Evolutionary conservation across 148 eudicot species (phyloP), one percentile per base, ranked within the genome.

Genomic region (Heliamphora exappendiculata): DNA sequence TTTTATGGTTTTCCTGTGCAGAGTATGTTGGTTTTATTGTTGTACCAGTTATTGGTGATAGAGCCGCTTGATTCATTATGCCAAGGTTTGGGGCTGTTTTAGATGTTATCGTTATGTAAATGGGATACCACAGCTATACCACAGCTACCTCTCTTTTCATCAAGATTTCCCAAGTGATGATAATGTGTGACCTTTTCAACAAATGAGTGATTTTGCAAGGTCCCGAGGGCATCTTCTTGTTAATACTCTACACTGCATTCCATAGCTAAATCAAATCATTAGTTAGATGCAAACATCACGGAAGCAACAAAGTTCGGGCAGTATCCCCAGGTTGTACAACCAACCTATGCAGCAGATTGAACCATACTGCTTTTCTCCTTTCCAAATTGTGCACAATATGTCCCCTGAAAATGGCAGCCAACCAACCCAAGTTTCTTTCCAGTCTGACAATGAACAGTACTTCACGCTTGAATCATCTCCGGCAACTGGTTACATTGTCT

Each of bases 381-480:
- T 42, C 69, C 68, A 44, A 29, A 62, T 75, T 62, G 29, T 75
- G 41, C 45, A 47, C 54, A 74, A 37, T 39, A 75, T 13, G 4
- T 29, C 17, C 39, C 66, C 57, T 3, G 65, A 37, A 53, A 53
- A 49, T 76, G 29, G 73, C 20, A 67, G 79, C 50, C 65, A 66
- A 54, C 51, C 62, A 49, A 54, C 64, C 24, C 36, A 59, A 37
- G n/a, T 36, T 7, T 47, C 78, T 34, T 51, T 42, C 31, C 64
- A 53, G 20, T 14, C 64, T 66, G 2, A 37, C 13, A 9, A 66
- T 5, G 53, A 76, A 39, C 79, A 41, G 33, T 49, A 67, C 79
- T 76, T 76, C 70, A 76, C 79, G 4, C 47, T 76, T 39, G 79
- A 76, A 14, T 76, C 79, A 54, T 66, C 65, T 44, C 79, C 73